Evolutionary conservation across 768 basidiomycete genomes (phyloP).

Genomic region (Tephrocybe rancida): DNA sequence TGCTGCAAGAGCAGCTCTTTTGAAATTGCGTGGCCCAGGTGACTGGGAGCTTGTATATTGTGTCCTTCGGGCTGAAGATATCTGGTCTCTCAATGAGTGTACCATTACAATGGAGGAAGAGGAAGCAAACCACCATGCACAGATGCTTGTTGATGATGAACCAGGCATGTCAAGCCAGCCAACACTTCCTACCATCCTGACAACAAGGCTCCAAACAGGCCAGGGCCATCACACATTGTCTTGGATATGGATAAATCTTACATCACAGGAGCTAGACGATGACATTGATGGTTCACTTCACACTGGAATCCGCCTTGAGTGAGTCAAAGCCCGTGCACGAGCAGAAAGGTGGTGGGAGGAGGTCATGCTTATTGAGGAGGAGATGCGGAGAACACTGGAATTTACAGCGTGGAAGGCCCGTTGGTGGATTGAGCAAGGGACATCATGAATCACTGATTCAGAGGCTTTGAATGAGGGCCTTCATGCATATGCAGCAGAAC

Average conservation of each 20-base stretch:
- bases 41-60: constrained; percentile 9
- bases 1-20: constrained; percentile 1
- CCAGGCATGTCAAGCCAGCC: too few relatives aligned
- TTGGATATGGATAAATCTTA: too few relatives aligned
- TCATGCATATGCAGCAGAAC: too few relatives aligned
- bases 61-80: constrained; percentile 8
- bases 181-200: too few relatives aligned
- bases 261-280: too few relatives aligned
- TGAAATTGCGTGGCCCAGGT: constrained; percentile 11
- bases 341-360: constrained; percentile 27
- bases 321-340: constrained; percentile 23
- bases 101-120: constrained; percentile 20
- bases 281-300: too few relatives aligned
- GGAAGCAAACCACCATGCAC: constrained; percentile 10
- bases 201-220: too few relatives aligned
- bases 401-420: constrained; percentile 11
- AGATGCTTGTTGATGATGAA: background rate
- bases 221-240: too few relatives aligned
- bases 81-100: constrained; percentile 1
- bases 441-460: too few relatives aligned
- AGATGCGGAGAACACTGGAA: constrained; percentile 24
- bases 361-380: constrained; percentile 22
- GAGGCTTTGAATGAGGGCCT: too few relatives aligned
- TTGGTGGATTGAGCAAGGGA: constrained; percentile 10
- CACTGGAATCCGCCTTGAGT: constrained; percentile 21